Evolutionary conservation across 1,284 basidiomycete species (phyloP), one percentile per base, ranked within the genome.

Genomic region (Cystobasidium pallidum): DNA sequence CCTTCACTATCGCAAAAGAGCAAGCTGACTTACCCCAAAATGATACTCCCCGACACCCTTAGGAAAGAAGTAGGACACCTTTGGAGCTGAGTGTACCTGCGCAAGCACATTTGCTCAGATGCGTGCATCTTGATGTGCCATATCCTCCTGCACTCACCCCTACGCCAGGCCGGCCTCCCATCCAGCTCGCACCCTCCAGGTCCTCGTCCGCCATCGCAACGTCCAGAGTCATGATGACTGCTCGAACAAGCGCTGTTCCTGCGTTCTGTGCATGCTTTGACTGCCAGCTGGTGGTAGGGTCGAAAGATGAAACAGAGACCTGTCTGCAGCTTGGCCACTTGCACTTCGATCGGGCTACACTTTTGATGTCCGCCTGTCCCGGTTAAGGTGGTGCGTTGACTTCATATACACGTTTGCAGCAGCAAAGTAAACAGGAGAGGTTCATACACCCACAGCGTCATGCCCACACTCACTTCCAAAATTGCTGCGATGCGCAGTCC

Each of bases 31-130:
- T 83, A 94, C 94, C 73, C 94, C 94, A 83, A 94, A 96, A 80
- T 97, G 94, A 81, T 94, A 92, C 77, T 92, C 89, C 1, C 96
- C 96, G 2, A 98, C 92, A 66, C 91, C 91, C 81, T 91, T 90
- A 0, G 95, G 92, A 78, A 91, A 94, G 82, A 96, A 99, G 82
- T 98, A 99, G 15, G 93, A 92, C 11, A 99, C 95, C 73, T 32
- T 71, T 2, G 68, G 68, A 45, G 28, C 32, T 34, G 67, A 70
- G 24, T 70, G 67, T n/a, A 70, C 67, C 67, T 70, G 28, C 17
- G 13, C n/a, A 28, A 21, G 3, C 30, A 51, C 15, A 24, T 49
- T 43, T 41, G 19, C 13, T 47, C n/a, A 32, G 28, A 39, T 41
- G n/a, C 15, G 24, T 3, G 13, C 17, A 10, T 49, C 58, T 32